These are phyloP conservation scores for Cercophora newfieldiana DNA, from an alignment of 495 filamentous ascomycete species.

Conservation along the genomic window DNA sequence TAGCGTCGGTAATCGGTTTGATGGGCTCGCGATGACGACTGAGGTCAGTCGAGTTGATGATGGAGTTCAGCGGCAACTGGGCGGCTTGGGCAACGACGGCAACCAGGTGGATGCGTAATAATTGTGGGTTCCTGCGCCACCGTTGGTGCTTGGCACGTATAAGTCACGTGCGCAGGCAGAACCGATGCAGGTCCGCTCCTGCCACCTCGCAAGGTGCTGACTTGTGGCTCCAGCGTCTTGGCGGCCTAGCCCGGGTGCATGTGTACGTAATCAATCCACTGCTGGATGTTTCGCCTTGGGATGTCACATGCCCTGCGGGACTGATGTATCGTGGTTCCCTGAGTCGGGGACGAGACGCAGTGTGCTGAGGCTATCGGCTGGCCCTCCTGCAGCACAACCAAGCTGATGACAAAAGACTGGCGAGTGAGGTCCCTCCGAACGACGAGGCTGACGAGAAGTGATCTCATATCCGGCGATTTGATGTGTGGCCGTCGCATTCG, in stretches of 20 bases:
- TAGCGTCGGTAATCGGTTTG: not conserved
- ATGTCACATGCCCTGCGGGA: not conserved
- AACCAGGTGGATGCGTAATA: not conserved
- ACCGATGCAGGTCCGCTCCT: not conserved
- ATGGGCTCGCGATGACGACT: not conserved
- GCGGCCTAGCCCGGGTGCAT: too few species aligned
- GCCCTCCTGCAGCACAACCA: not conserved
- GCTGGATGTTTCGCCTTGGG: not conserved
- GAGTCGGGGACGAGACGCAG: not conserved
- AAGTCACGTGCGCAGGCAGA: not conserved
- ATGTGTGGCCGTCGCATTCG: not conserved
- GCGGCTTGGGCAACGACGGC: not conserved
- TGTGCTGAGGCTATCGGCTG: constrained; percentile 11
- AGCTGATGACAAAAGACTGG: not conserved
- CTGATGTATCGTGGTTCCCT: not conserved
- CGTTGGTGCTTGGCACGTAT: not conserved
- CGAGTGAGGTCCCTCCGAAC: not conserved
- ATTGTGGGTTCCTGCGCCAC: not conserved
- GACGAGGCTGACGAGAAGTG: constrained; percentile 12
- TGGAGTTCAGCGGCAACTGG: not conserved
- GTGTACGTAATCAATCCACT: not conserved
- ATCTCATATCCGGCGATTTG: not conserved
- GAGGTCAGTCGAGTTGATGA: too few species aligned
- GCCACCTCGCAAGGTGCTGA: not conserved
- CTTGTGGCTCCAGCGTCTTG: not conserved